Evolutionary conservation across 2,329 filamentous ascomycete species (phyloP).

Genomic region (Stachybotrys echinatus): DNA sequence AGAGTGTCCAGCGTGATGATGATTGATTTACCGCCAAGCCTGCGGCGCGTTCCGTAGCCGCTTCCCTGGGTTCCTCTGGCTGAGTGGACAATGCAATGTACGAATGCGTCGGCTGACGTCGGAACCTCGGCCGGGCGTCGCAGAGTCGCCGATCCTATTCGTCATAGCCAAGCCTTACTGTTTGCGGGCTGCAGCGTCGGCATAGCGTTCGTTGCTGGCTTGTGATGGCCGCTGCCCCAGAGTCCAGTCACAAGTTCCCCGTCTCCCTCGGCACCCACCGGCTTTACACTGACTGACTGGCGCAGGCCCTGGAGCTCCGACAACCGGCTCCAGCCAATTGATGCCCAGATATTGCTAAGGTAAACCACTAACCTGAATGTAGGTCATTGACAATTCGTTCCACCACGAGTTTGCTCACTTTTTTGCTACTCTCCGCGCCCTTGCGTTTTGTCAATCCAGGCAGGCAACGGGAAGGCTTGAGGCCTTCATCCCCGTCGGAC

Average conservation of each 20-base stretch:
- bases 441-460: not conserved
- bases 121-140: not conserved
- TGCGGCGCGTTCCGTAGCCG: no score
- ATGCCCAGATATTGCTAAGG: slow-evolving; percentile 16
- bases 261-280: not conserved
- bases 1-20: no score
- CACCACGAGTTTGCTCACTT: slow-evolving; percentile 1
- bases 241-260: no score
- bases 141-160: not conserved
- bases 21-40: no score
- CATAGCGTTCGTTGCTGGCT: no score
- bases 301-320: not conserved
- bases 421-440: not conserved
- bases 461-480: not conserved
- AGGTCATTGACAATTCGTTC: slow-evolving; percentile 2
- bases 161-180: not conserved
- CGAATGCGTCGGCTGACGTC: not conserved
- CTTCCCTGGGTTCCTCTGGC: no score
- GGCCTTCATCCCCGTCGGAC: not conserved
- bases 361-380: not conserved
- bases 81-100: not conserved
- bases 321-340: not conserved
- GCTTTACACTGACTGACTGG: no score
- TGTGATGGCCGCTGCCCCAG: no score
- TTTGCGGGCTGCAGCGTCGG: no score